phyloP scores from a whole-genome alignment of 1,284 basidiomycete species.

The Chondrostereum purpureum region DNA sequence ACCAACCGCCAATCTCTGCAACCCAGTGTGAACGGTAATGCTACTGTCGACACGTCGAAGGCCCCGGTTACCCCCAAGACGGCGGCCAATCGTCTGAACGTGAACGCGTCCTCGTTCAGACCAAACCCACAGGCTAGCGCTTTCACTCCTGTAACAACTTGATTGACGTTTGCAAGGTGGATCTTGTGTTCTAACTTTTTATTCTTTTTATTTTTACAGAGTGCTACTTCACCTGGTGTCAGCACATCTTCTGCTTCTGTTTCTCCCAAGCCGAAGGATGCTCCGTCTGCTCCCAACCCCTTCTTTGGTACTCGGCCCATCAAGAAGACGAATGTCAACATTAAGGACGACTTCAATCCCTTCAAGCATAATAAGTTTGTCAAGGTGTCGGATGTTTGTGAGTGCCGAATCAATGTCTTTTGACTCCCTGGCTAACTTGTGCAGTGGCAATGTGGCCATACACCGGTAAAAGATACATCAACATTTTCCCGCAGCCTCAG shows the following conservation, averaged over 20 bases:
- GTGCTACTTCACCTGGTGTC: slow-evolving; percentile 41
- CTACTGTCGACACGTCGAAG: slow-evolving; percentile 22
- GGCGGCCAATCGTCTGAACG: slow-evolving; percentile 51
- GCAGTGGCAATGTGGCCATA: slow-evolving; percentile 81
- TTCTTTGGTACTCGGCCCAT: slow-evolving; percentile 81
- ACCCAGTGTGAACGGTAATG: slow-evolving; percentile 17
- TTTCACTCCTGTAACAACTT: slow-evolving; percentile 58
- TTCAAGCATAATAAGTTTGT: slow-evolving; percentile 83
- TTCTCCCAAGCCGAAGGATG: slow-evolving; percentile 61
- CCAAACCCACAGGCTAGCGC: slow-evolving; percentile 75
- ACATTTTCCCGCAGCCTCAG: slow-evolving; percentile 62
- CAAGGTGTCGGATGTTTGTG: slow-evolving; percentile 68
- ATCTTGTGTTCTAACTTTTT: slow-evolving; percentile 19
- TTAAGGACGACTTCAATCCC: slow-evolving; percentile 93
- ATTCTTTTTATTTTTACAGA: slow-evolving; percentile 28
- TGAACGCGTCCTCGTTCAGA: slow-evolving; percentile 74
- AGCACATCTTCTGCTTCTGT: slow-evolving; percentile 38
- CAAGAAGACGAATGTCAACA: slow-evolving; percentile 71
- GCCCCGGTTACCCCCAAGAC: slow-evolving; percentile 33
- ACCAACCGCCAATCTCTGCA: slow-evolving; percentile 23
- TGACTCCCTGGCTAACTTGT: slow-evolving; percentile 8
- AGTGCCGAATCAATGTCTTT: slow-evolving; percentile 30
- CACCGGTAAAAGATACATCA: slow-evolving; percentile 78
- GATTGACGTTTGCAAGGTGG: slow-evolving; percentile 2
- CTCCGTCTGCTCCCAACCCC: slow-evolving; percentile 53